Conservation (phyloP, 257 asterid genomes). For the Anisodus acutangulus region DNA sequence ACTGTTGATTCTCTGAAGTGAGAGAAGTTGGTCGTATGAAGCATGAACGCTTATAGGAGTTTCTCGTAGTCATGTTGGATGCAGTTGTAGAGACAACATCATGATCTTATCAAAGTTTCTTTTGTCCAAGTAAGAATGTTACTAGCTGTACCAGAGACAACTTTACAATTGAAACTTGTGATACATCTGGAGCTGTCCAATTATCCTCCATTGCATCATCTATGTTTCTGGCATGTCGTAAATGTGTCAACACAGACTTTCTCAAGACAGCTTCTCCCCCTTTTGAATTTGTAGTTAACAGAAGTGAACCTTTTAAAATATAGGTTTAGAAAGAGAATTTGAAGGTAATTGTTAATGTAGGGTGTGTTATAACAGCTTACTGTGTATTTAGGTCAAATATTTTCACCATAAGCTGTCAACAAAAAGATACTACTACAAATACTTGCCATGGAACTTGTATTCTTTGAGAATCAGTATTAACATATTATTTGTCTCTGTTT, state of each 20-base stretch:
- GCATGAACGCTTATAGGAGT: background rate
- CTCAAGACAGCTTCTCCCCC: background rate
- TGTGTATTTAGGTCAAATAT: background rate
- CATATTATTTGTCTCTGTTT: background rate
- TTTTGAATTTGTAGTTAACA: background rate
- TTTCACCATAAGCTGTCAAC: constrained; percentile 5
- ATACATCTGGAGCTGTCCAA: constrained; percentile 22
- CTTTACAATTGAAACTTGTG: constrained; percentile 18
- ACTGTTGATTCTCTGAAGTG: background rate
- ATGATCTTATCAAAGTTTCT: background rate
- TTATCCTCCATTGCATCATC: background rate
- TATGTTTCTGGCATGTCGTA: background rate
- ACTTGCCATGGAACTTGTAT: background rate
- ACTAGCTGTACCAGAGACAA: background rate
- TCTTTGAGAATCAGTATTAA: background rate
- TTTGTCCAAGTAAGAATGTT: background rate
- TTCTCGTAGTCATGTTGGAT: background rate
- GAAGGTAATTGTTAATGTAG: background rate
- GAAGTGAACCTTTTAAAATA: background rate
- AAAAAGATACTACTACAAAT: background rate
- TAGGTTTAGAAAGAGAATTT: background rate
- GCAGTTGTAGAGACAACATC: background rate
- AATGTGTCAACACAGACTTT: background rate
- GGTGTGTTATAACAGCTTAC: background rate
- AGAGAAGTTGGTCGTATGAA: constrained; percentile 3